Evolutionary conservation across 148 eudicot species (phyloP).

Genomic region (Pharnaceum exiguum): DNA sequence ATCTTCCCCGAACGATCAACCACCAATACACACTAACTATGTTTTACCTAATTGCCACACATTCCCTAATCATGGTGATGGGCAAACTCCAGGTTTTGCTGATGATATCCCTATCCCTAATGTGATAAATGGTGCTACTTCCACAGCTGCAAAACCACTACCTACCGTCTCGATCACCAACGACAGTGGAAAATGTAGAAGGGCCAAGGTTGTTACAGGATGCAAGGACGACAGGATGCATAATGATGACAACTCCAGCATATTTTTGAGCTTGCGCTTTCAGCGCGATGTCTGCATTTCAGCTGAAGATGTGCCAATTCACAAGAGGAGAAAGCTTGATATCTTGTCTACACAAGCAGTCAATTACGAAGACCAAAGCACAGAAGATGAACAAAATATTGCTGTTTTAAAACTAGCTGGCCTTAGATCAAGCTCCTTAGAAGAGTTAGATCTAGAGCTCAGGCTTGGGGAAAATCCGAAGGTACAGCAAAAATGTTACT

Average conservation of each 20-base stretch:
- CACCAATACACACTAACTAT: no score
- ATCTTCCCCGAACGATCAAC: constrained; percentile 10
- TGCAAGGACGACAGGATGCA: constrained; percentile 10
- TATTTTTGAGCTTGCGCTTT: constrained; percentile 28
- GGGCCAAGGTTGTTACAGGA: no score
- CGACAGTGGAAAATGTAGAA: no score
- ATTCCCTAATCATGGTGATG: no score
- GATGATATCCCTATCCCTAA: no score
- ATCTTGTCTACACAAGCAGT: not conserved
- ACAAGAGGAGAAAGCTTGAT: constrained; percentile 40
- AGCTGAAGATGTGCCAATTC: not conserved
- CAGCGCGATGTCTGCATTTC: not conserved
- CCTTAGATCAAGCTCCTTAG: constrained; percentile 24
- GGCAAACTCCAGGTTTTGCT: no score
- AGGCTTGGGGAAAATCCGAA: constrained; percentile 68
- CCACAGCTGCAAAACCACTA: no score
- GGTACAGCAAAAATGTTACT: constrained; percentile 21
- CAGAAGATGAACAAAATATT: constrained; percentile 7
- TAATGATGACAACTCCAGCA: constrained; percentile 13
- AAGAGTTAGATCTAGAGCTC: constrained; percentile 81
- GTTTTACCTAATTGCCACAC: no score
- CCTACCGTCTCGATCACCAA: no score
- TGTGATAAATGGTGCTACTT: no score
- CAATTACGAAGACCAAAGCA: not conserved
- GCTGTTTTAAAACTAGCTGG: constrained; percentile 19